Evolutionary conservation across 331 rosid genomes (phyloP).

Genomic region (Pyrus hybrid): DNA sequence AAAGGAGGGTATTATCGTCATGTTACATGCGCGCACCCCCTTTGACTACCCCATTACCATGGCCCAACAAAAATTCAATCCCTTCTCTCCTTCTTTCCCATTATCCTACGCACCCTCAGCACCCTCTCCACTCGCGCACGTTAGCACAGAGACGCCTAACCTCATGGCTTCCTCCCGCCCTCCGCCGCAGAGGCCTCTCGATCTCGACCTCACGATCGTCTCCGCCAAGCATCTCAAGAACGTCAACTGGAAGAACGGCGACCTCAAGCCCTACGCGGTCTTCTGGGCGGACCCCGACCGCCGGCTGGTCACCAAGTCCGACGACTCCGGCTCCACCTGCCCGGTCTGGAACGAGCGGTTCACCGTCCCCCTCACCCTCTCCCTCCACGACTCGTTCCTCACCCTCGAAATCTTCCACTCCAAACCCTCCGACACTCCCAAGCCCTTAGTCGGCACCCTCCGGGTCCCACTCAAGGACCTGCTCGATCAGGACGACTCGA

Average conservation of each 20-base stretch:
- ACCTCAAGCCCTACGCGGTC: constrained; percentile 77
- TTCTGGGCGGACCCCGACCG: constrained; percentile 80
- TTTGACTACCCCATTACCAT: too few relatives aligned
- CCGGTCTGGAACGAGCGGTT: constrained; percentile 93
- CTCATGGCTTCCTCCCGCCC: constrained; percentile 68
- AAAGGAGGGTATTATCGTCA: too few relatives aligned
- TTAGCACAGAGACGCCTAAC: not conserved
- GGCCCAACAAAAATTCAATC: too few relatives aligned
- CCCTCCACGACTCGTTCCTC: constrained; percentile 52
- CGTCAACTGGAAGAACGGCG: constrained; percentile 83
- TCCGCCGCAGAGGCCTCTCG: constrained; percentile 54
- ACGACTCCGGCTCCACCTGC: constrained; percentile 59
- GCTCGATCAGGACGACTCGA: constrained; percentile 32
- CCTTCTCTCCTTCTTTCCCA: not conserved
- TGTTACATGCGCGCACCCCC: too few relatives aligned
- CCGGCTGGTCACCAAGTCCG: constrained; percentile 84
- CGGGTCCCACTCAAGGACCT: constrained; percentile 51
- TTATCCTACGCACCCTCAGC: not conserved
- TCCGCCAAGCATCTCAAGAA: constrained; percentile 86
- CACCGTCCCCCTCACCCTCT: constrained; percentile 47
- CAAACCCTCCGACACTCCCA: constrained; percentile 75
- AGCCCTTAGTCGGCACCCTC: constrained; percentile 78
- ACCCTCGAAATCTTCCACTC: constrained; percentile 86
- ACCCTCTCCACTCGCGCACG: not conserved
- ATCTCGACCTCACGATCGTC: constrained; percentile 72